Evolutionary conservation across 2,329 filamentous ascomycete species (phyloP), one percentile per base, ranked within the genome.

Genomic region (Arthrobotrys iridis): DNA sequence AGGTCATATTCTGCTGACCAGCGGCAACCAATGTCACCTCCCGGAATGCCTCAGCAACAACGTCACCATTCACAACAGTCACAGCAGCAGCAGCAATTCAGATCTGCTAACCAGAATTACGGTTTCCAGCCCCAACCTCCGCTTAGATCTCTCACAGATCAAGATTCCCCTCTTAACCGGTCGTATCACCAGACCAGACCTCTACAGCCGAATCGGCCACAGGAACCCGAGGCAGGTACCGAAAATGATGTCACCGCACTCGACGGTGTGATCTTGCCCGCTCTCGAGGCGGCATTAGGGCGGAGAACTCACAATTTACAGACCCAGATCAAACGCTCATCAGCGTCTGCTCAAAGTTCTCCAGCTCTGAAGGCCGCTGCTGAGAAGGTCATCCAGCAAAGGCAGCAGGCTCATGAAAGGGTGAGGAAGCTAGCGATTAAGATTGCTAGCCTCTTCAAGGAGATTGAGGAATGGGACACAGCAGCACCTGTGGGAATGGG

Each of bases 401-500:
- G 90, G 73, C 89, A 92, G 80, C 87, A 93, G 52, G 89, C 91
- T 0, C 93, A 98, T 80, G 93, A 97, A 72, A 91, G 91, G 81
- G 86, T 98, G 43, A 87, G 91, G 77, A 88, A 89, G 80, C 85
- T 96, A 26, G 92, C 97, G 10, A 90, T 90, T 77, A 96, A 96
- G 81, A 86, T 96, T 28, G 91, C 90, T 1, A 88, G 91, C 73
- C 86, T 94, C 22, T 96, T 96, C 82, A 90, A 90, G 80, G 93
- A 97, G 81, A 93, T 99, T 80, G 94, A 99, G 82, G 87, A 91
- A 77, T 91, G 90, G 82, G 95, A 99, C 82, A 91, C 90, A 81
- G 88, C 89, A 45, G 91, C 93, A 78, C 92, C 93, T 4, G 93
- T 98, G 8, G 93, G 93, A 0, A 97, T 98, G 94, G 94, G 93